Evolutionary conservation across 768 basidiomycete species (phyloP).

Genomic region (Amanita fuliginea): DNA sequence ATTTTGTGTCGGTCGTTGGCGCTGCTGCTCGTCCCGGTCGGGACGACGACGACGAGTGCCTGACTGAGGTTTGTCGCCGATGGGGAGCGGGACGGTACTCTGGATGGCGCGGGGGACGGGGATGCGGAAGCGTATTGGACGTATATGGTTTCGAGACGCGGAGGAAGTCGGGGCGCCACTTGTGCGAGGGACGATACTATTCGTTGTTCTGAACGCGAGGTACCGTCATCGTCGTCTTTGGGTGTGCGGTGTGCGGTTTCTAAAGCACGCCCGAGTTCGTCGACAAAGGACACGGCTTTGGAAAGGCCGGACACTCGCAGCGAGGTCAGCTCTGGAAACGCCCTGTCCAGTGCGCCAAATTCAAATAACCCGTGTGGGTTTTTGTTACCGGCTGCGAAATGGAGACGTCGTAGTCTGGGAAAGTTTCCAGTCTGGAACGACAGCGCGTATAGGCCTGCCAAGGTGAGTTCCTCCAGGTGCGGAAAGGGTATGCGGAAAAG

Average conservation of each 20-base stretch:
- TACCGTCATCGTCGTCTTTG: neutral
- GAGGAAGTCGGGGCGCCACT: neutral
- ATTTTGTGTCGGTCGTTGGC: neutral
- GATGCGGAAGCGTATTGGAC: conserved; percentile 1
- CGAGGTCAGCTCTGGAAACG: conserved; percentile 27
- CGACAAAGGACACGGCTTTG: conserved; percentile 28
- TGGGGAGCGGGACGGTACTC: conserved; percentile 5
- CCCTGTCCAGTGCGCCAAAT: conserved; percentile 22
- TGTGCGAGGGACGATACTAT: neutral
- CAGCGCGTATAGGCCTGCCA: conserved; percentile 41
- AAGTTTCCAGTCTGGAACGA: conserved; percentile 23
- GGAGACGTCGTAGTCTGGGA: conserved; percentile 29
- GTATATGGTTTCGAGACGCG: neutral
- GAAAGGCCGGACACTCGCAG: conserved; percentile 32
- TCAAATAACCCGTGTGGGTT: conserved; percentile 38
- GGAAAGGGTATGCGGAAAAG: conserved; percentile 34
- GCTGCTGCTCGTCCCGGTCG: too few relatives aligned
- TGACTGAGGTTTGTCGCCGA: neutral
- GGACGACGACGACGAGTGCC: neutral
- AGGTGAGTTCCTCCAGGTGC: conserved; percentile 25
- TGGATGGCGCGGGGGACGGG: neutral
- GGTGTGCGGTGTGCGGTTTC: neutral
- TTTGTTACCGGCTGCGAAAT: conserved; percentile 32
- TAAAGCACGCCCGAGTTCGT: conserved; percentile 27
- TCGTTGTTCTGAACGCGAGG: neutral